Evolutionary conservation across 306 rosid genomes (phyloP).

Genomic region (Gastrolobium bilobum): DNA sequence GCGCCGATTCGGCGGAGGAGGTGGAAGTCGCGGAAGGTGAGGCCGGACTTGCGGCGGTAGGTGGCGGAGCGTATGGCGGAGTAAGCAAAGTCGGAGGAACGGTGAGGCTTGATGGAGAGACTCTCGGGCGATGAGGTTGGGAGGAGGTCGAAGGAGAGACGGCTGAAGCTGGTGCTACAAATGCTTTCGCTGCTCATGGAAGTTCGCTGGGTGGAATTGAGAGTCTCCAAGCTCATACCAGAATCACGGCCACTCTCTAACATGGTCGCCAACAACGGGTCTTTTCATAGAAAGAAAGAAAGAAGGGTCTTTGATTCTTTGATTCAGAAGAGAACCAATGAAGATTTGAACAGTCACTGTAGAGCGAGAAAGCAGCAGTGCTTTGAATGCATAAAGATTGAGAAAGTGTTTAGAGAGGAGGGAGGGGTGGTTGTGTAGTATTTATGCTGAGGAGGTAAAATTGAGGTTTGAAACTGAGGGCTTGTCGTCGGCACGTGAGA

Average conservation of each 20-base stretch:
- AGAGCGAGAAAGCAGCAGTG: slow-evolving; percentile 32
- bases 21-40: slow-evolving; percentile 83
- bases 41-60: slow-evolving; percentile 58
- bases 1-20: slow-evolving; percentile 85
- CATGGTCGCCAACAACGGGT: slow-evolving; percentile 54
- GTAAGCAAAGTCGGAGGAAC: slow-evolving; percentile 93
- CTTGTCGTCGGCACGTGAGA: slow-evolving; percentile 45
- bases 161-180: slow-evolving; percentile 89
- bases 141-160: slow-evolving; percentile 84
- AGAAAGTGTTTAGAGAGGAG: slow-evolving; percentile 18
- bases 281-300: slow-evolving; percentile 32
- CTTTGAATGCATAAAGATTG: slow-evolving; percentile 47
- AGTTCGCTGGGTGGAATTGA: slow-evolving; percentile 66
- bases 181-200: slow-evolving; percentile 89
- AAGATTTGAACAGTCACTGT: background rate
- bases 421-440: slow-evolving; percentile 66
- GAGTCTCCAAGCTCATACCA: slow-evolving; percentile 62
- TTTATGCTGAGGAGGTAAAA: slow-evolving; percentile 57
- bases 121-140: slow-evolving; percentile 58
- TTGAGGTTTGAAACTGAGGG: background rate
- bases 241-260: slow-evolving; percentile 71
- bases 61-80: slow-evolving; percentile 75
- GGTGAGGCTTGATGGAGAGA: slow-evolving; percentile 80
- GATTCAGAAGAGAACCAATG: background rate
- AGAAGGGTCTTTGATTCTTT: no score